Evolutionary conservation across 129 eudicot genomes (phyloP), one percentile per base, ranked within the genome.

Genomic region (Flaveria linearis): DNA sequence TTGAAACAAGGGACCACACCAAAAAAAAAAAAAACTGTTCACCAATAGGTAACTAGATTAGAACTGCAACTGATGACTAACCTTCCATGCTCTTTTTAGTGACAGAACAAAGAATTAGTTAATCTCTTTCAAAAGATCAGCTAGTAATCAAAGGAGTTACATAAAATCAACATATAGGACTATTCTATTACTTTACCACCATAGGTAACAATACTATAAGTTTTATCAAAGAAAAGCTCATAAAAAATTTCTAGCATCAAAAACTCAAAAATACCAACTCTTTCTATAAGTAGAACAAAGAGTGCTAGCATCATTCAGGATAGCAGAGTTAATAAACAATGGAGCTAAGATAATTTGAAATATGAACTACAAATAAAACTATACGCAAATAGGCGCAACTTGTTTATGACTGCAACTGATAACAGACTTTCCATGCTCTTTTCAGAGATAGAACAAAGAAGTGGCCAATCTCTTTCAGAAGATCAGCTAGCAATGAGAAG

Each of bases 341-440:
- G 16, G 47, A 62, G 52, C 18, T 67, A 50, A 50, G 28, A 51
- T 47, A 61, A 51, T 56, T 76, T 55, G 41, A 5, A 45, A 10
- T 45, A 45, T 10, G 49, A 13, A 49, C 53, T 13, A 14, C 17
- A 49, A 49, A 49, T 8, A 49, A 4, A 13, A 49, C 53, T 14
- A 49, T 49, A 2, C 16, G 16, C n/a, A 14, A 49, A 2, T 12
- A 49, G 17, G 53, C 14, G 1, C 53, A 49, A 36, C 53, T 18
- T 77, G 15, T 25, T 71, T 53, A 82, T 10, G 26, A 11, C 16
- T 49, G 17, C 16, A 49, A 49, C 53, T 13, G 16, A 13, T 49
- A 49, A 73, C 85, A 70, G 72, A 91, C 96, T 88, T 91, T 89
- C 88, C 85, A 61, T 88, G 88, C 82, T 91, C 17, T 43, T 15